phyloP scores from a whole-genome alignment of 192 early-diverging fungal species.

The Chytriomyces sp. region DNA sequence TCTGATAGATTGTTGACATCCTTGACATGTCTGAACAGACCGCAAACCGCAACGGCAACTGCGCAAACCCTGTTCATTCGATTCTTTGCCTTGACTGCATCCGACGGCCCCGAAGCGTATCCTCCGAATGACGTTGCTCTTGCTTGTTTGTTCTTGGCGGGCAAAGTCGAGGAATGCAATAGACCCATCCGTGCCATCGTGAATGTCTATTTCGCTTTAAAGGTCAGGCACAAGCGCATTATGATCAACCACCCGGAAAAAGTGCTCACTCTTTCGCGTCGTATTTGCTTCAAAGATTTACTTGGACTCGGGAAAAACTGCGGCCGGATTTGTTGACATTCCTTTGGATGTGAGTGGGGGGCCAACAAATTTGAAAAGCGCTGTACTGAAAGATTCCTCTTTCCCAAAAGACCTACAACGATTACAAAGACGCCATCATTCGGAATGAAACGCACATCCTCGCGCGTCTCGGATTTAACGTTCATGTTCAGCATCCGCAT shows the following conservation, averaged over 20 bases:
- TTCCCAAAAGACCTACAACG: slow-evolving; percentile 61
- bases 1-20: neutral
- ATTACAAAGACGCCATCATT: slow-evolving; percentile 80
- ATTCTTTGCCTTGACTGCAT: slow-evolving; percentile 82
- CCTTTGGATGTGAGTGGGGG: neutral
- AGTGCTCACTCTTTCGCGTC: neutral
- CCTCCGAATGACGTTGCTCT: slow-evolving; percentile 60
- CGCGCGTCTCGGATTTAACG: slow-evolving; percentile 88
- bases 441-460: slow-evolving; percentile 89
- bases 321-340: slow-evolving; percentile 25
- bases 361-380: neutral
- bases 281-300: neutral
- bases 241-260: neutral
- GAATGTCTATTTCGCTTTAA: slow-evolving; percentile 70
- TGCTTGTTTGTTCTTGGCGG: slow-evolving; percentile 50
- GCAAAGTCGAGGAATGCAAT: slow-evolving; percentile 77
- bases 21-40: slow-evolving; percentile 55
- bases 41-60: slow-evolving; percentile 93
- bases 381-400: neutral
- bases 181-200: slow-evolving; percentile 80
- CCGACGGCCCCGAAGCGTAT: slow-evolving; percentile 61
- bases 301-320: neutral
- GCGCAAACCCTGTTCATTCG: slow-evolving; percentile 93
- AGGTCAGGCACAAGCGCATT: slow-evolving; percentile 1
- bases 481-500: slow-evolving; percentile 96